Conservation (phyloP, 768 basidiomycete genomes). For the Auricularia sp. region DNA sequence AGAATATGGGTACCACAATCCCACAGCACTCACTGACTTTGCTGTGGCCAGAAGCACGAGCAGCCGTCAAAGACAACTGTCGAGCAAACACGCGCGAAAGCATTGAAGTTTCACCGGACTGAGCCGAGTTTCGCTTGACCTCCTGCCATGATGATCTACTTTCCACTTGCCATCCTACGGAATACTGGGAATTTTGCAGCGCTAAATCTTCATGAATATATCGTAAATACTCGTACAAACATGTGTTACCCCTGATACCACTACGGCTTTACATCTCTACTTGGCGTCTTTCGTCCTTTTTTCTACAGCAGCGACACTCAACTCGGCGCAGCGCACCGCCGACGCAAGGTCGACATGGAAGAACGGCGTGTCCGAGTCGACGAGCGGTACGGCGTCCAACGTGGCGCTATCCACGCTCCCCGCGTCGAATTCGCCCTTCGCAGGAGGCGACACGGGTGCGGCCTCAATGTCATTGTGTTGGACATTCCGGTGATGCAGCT, state of each 20-base stretch:
- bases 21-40: conserved; percentile 20
- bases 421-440: background rate
- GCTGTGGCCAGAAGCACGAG: conserved; percentile 28
- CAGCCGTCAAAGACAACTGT: conserved; percentile 18
- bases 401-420: conserved; percentile 6
- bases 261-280: background rate
- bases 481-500: background rate
- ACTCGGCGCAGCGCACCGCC: conserved; percentile 63
- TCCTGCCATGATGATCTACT: too few relatives aligned
- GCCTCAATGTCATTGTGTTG: conserved; percentile 9
- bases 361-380: conserved; percentile 51
- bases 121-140: too few relatives aligned
- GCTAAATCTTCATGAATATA: too few relatives aligned
- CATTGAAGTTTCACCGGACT: background rate
- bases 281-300: too few relatives aligned
- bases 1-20: background rate
- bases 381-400: conserved; percentile 10
- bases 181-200: too few relatives aligned
- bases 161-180: too few relatives aligned
- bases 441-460: conserved; percentile 10
- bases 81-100: conserved; percentile 9
- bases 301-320: background rate
- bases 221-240: too few relatives aligned
- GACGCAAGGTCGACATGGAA: conserved; percentile 83
- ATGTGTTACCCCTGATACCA: too few relatives aligned